These are phyloP conservation scores for Dendrobium catenatum DNA, from an alignment of 106 monocot species.

Conservation along the genomic window DNA sequence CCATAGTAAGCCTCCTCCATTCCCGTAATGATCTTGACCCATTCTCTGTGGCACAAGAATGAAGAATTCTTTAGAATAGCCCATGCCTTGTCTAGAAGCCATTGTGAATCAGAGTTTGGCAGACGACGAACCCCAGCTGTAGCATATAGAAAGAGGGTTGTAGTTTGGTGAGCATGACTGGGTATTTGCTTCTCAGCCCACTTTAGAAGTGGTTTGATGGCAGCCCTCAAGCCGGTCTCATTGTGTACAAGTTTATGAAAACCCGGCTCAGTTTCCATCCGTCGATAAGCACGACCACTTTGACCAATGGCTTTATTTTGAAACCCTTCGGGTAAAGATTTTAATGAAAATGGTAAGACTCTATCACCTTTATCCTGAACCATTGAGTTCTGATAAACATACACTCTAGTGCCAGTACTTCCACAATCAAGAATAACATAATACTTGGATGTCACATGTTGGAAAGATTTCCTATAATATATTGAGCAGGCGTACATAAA, in stretches of 20 bases:
- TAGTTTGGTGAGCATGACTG: constrained; percentile 54
- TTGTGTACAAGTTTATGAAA: constrained; percentile 84
- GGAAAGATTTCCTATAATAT: constrained; percentile 41
- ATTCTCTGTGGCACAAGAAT: constrained; percentile 62
- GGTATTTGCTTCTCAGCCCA: constrained; percentile 97
- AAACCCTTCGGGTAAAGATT: constrained; percentile 54
- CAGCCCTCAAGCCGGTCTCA: constrained; percentile 60
- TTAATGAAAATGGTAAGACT: constrained; percentile 56
- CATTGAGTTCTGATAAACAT: constrained; percentile 72
- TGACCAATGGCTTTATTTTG: constrained; percentile 22
- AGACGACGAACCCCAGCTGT: constrained; percentile 89
- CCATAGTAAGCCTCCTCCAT: constrained; percentile 99
- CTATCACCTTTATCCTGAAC: constrained; percentile 23
- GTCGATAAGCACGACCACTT: constrained; percentile 89
- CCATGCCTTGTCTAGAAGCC: constrained; percentile 83
- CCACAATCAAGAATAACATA: constrained; percentile 93
- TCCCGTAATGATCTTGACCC: constrained; percentile 80
- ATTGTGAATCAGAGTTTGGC: constrained; percentile 78
- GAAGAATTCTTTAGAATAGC: constrained; percentile 76
- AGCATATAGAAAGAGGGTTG: constrained; percentile 77
- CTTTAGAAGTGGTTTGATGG: constrained; percentile 66
- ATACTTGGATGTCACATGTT: constrained; percentile 34
- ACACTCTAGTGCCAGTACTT: constrained; percentile 89
- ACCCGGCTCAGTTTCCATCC: constrained; percentile 97
- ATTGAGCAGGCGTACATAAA: constrained; percentile 34